phyloP scores from a whole-genome alignment of 2,329 filamentous ascomycete species.

The Trichoderma koningiopsis region DNA sequence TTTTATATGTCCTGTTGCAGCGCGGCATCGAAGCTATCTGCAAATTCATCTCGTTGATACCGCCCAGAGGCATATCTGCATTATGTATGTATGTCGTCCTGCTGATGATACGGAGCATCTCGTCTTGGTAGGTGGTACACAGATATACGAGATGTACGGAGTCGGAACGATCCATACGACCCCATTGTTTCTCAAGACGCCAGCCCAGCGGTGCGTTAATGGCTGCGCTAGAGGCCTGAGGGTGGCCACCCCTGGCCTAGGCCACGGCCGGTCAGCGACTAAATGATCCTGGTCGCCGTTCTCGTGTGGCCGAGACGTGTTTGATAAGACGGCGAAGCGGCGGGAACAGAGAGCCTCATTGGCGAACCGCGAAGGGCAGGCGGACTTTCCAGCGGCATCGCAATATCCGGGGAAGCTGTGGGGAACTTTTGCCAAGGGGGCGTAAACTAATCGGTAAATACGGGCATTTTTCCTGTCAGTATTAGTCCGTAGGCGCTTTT shows the following conservation, averaged over 20 bases:
- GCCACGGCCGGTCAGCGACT: not conserved
- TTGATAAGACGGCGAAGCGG: not conserved
- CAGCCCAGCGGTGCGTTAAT: not conserved
- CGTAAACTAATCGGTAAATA: slow-evolving; percentile 16
- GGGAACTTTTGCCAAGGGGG: not conserved
- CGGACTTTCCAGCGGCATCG: not conserved
- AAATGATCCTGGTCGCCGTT: slow-evolving; percentile 7
- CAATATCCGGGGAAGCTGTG: slow-evolving; percentile 22
- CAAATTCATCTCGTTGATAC: not conserved
- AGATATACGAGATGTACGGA: slow-evolving; percentile 25
- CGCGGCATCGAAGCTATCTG: not conserved
- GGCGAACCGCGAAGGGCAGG: not conserved
- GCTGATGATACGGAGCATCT: not conserved
- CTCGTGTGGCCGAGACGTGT: not conserved
- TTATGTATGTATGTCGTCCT: not conserved
- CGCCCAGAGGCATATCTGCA: not conserved
- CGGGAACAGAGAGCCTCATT: not conserved
- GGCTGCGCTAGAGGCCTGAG: not conserved
- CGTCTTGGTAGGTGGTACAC: slow-evolving; percentile 11
- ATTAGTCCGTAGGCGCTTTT: not conserved
- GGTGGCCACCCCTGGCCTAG: slow-evolving; percentile 11
- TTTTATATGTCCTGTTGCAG: not conserved
- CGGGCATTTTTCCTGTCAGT: slow-evolving; percentile 10
- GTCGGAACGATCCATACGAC: slow-evolving; percentile 22
- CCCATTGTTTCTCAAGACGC: not conserved